Base-by-base conservation (phyloP, 495 filamentous ascomycete species). In the Cairneyella variabilis region DNA sequence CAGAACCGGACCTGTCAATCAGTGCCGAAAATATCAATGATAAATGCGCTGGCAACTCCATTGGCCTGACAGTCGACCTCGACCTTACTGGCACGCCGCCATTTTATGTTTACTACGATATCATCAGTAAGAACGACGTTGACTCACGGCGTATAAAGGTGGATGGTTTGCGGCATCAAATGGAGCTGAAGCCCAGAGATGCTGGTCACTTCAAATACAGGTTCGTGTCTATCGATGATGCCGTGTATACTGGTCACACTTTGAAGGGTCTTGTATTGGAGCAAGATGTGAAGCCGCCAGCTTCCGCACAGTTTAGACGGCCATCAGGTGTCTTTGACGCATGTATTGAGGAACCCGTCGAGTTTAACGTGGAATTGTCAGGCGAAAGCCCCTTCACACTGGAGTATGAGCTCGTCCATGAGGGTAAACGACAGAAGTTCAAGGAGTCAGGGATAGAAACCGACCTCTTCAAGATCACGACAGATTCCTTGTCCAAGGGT, bases 401-500 rank as follows among this genome's bases (percentile, higher is more conserved):
- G 7, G 89, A 96, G 59, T 98, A 96, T 70, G 93, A 97, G 64
- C 70, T 97, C 25, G 78, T 96, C n/a, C 88, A 97, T 64, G 84
- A 86, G 54, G 90, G 91, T 28, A 95, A 88, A 70, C 79, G 89
- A 45, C 82, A 77, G 21, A 84, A 86, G 41, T 73, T 85, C 54
- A 78, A 77, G 20, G 72, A 82, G n/a, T 72, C 80, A 7, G 78
- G 72, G 40, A 85, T 95, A 37, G 71, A 82, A 12, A 72, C 70
- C 11, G 67, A 76, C 18, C 59, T 74, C 16, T 82, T 83, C 51
- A 84, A 75, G 21, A 90, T 98, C 62, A 75, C 76, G 23, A 97
- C 91, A 0, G 76, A 84, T 2, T 75, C 78, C 23, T 70, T 98
- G 25, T 72, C 73, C 3, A 80, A 82, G 53, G 93, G 93, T 45